Conservation (phyloP, 164 flowering plant species). For the Hamamelis virginiana region DNA sequence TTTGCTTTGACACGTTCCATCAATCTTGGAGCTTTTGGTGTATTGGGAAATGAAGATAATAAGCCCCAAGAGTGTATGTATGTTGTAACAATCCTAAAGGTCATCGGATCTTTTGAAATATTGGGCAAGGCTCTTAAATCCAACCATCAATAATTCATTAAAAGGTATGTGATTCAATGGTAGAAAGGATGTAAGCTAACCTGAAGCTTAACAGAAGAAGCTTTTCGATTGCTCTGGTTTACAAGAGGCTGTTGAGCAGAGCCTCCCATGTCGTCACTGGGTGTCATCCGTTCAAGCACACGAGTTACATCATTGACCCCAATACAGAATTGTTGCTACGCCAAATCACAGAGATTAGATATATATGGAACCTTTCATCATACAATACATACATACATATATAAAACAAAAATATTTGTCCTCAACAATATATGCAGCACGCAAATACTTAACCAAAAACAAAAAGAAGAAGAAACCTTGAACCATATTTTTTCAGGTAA, state of each 20-base stretch:
- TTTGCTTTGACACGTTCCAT: too few species aligned
- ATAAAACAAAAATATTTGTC: too few species aligned
- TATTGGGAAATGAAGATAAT: too few species aligned
- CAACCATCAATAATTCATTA: too few species aligned
- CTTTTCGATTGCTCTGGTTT: constrained; percentile 14
- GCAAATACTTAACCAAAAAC: too few species aligned
- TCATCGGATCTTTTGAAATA: too few species aligned
- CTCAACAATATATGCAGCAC: too few species aligned
- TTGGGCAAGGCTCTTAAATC: too few species aligned
- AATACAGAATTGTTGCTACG: constrained; percentile 75
- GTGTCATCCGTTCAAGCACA: constrained; percentile 68
- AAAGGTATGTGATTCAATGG: too few species aligned
- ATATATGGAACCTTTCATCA: not conserved
- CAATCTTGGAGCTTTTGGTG: too few species aligned
- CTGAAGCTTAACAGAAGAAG: constrained; percentile 54
- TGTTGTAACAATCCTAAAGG: too few species aligned
- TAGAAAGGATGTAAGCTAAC: constrained; percentile 20
- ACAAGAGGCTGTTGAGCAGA: constrained; percentile 12
- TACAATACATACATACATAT: not conserved
- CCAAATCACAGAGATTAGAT: not conserved
- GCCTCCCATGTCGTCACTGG: constrained; percentile 19
- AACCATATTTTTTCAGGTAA: constrained; percentile 78
- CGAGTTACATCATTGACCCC: constrained; percentile 94
- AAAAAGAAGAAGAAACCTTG: constrained; percentile 45
- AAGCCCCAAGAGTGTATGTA: too few species aligned